These are phyloP conservation scores for Mortierella sp. DNA, from an alignment of 371 early-diverging fungal genomes.

Conservation along the genomic window DNA sequence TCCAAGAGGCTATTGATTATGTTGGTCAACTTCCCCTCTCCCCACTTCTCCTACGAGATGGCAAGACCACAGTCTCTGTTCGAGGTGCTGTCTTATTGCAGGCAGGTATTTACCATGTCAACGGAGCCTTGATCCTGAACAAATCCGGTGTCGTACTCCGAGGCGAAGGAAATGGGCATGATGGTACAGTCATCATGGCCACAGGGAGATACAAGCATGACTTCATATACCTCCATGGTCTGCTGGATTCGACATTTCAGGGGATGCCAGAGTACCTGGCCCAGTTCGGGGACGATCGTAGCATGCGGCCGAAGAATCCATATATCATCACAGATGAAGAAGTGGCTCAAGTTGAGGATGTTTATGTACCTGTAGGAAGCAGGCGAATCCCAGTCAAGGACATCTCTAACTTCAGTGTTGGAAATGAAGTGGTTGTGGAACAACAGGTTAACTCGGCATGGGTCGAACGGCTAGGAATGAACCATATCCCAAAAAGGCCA, in stretches of 20 bases:
- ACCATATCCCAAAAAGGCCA: conserved; percentile 25
- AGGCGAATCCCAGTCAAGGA: conserved; percentile 25
- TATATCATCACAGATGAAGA: conserved; percentile 20
- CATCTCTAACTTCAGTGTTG: conserved; percentile 20
- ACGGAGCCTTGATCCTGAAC: conserved; percentile 31
- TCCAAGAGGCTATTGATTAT: conserved; percentile 38
- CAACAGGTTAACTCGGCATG: conserved; percentile 5
- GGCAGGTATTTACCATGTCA: conserved; percentile 39
- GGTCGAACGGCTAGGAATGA: conserved; percentile 24
- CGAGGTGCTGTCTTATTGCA: conserved; percentile 33
- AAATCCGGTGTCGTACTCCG: conserved; percentile 36
- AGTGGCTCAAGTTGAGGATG: conserved; percentile 9
- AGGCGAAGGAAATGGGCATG: conserved; percentile 38
- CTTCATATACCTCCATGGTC: conserved; percentile 29
- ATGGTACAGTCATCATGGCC: conserved; percentile 28
- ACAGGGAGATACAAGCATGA: conserved; percentile 39
- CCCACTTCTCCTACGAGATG: conserved; percentile 19
- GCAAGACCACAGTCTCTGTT: conserved; percentile 20
- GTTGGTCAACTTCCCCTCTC: conserved; percentile 24
- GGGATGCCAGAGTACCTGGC: conserved; percentile 27
- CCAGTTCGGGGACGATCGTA: background rate
- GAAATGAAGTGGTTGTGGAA: conserved; percentile 25
- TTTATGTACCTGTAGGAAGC: conserved; percentile 32
- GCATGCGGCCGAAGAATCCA: conserved; percentile 13
- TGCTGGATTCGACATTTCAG: conserved; percentile 33